A percentile compares a stretch with the other conserved stretches of the same genome.
Evolutionary conservation across 345 rosid species (phyloP).

Genomic region (Carallia pectinifolia): DNA sequence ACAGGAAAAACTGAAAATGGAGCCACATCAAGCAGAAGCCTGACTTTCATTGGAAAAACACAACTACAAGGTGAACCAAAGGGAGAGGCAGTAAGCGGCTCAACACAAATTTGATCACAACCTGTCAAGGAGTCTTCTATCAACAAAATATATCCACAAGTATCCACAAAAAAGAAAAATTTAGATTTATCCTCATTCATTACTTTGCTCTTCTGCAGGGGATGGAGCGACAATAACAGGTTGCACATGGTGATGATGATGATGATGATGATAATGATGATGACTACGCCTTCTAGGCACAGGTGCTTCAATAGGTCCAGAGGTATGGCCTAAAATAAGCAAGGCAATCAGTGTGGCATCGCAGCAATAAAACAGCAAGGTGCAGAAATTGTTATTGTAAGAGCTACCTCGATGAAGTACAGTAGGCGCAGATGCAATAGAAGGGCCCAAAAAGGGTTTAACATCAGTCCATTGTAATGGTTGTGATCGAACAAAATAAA

Average conservation of each 20-base stretch:
- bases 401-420: slow-evolving; percentile 46
- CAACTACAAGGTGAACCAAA: slow-evolving; percentile 98
- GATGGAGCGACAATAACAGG: slow-evolving; percentile 57
- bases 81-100: slow-evolving; percentile 87
- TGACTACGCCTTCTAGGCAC: slow-evolving; percentile 37
- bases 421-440: slow-evolving; percentile 45
- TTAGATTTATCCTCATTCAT: slow-evolving; percentile 7
- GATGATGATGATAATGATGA: slow-evolving; percentile 19
- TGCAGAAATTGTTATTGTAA: neutral
- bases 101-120: slow-evolving; percentile 82
- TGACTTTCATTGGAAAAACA: slow-evolving; percentile 94
- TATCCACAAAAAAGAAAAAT: slow-evolving; percentile 4
- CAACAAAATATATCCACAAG: slow-evolving; percentile 19
- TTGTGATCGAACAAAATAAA: slow-evolving; percentile 37
- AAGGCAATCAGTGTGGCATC: slow-evolving; percentile 12
- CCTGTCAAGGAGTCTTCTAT: slow-evolving; percentile 47
- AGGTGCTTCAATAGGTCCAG: slow-evolving; percentile 40
- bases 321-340: slow-evolving; percentile 37
- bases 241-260: slow-evolving; percentile 50
- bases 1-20: slow-evolving; percentile 83
- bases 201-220: slow-evolving; percentile 66
- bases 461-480: slow-evolving; percentile 29
- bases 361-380: slow-evolving; percentile 9
- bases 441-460: slow-evolving; percentile 39
- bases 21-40: slow-evolving; percentile 79